Conservation (phyloP, 768 basidiomycete genomes). For the Gloeostereum incarnatum region DNA sequence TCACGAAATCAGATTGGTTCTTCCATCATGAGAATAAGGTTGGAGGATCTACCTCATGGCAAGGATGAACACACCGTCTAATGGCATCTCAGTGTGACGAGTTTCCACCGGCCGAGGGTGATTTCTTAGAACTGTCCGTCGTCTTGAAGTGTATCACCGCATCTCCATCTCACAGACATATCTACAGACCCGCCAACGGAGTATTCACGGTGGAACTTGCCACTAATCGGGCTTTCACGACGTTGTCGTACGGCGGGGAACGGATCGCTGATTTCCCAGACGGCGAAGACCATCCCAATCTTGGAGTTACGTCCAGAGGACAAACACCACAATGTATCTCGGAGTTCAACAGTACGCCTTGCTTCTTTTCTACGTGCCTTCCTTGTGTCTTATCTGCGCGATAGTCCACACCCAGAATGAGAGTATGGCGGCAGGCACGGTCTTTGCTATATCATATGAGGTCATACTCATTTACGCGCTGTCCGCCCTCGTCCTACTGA, state of each 20-base stretch:
- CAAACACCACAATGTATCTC: constrained; percentile 21
- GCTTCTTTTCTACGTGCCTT: background rate
- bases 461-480: constrained; percentile 7
- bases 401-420: constrained; percentile 37
- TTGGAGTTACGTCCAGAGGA: constrained; percentile 16
- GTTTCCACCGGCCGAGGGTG: constrained; percentile 31
- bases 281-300: constrained; percentile 23
- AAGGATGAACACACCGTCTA: too few relatives aligned
- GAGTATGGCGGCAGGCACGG: constrained; percentile 35
- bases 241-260: constrained; percentile 22
- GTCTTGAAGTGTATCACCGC: background rate
- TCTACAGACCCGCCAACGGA: constrained; percentile 26
- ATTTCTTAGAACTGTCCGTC: constrained; percentile 32
- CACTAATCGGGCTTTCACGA: constrained; percentile 31
- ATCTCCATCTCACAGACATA: background rate
- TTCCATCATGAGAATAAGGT: constrained; percentile 30
- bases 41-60: constrained; percentile 1
- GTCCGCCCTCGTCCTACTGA: background rate
- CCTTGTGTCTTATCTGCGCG: background rate
- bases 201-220: constrained; percentile 32
- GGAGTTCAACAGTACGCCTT: constrained; percentile 23
- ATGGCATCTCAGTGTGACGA: constrained; percentile 26
- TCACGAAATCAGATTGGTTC: constrained; percentile 28
- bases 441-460: constrained; percentile 35
- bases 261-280: constrained; percentile 19